These are phyloP conservation scores for Cyberlindnera galapagoensis DNA, from an alignment of 805 yeast genomes.

Conservation along the genomic window DNA sequence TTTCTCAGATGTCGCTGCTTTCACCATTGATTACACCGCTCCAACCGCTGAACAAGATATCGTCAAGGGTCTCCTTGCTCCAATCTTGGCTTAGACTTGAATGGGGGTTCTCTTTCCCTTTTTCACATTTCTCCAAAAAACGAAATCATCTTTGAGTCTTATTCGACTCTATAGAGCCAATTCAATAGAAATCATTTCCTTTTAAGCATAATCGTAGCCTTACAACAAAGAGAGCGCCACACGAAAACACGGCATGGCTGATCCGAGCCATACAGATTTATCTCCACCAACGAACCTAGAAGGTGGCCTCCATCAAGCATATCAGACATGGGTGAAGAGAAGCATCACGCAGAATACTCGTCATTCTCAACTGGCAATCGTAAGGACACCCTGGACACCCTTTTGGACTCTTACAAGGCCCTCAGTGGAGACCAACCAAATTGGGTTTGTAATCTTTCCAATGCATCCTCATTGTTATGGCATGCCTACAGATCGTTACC, in stretches of 20 bases:
- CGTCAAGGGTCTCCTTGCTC: constrained; percentile 13
- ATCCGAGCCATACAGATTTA: no score
- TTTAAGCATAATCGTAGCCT: no score
- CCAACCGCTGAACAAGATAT: constrained; percentile 10
- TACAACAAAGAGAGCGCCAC: neutral
- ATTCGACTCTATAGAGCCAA: no score
- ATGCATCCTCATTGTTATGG: constrained; percentile 84
- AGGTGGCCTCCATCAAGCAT: no score
- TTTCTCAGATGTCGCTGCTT: constrained; percentile 38
- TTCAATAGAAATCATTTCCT: no score
- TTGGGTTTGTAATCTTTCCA: constrained; percentile 89
- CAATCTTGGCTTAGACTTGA: constrained; percentile 9
- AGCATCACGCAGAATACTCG: constrained; percentile 72
- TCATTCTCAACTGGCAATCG: constrained; percentile 38
- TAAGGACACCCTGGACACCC: constrained; percentile 49
- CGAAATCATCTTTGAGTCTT: no score
- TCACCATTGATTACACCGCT: constrained; percentile 37
- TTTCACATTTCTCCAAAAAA: constrained; percentile 3
- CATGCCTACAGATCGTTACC: constrained; percentile 67
- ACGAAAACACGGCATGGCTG: neutral
- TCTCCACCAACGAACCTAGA: no score
- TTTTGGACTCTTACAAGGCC: constrained; percentile 59
- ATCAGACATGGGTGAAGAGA: constrained; percentile 19
- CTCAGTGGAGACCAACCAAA: constrained; percentile 55
- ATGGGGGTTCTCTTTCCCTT: constrained; percentile 1